Base-by-base conservation (phyloP, 345 rosid species). In the Salix purpurea region DNA sequence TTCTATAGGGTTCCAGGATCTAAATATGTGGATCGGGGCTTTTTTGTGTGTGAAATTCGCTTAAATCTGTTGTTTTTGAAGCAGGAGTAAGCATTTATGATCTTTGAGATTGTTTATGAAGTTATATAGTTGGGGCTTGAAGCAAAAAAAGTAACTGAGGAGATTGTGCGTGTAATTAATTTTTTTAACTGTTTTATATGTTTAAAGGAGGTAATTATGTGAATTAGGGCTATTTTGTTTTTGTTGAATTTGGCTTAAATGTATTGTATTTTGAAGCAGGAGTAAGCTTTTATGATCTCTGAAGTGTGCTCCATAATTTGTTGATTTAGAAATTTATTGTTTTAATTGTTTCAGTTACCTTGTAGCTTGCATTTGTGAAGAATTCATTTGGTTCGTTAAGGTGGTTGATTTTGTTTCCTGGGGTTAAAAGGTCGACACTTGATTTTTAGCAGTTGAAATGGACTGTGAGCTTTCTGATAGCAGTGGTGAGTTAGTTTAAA, bases 391-490 rank as follows among this genome's bases (percentile, higher is more conserved):
- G 12, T 18, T 65, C 34, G 3, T 62, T 61, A 5, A 18, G 7
- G 44, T 16, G 74, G 37, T 18, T 7, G 44, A 12, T 54, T 34
- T 46, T 13, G 2, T 23, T 76, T 18, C 37, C 4, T 30, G 74
- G 28, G 21, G 18, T 65, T 62, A 19, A 8, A 65, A 72, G 71
- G 10, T 7, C 52, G 6, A 79, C 42, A 12, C 48, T 77, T 48
- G 66, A 24, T 36, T 71, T 71, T 65, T 37, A 70, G 65, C 26
- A 62, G 78, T 70, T 50, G 72, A 36, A 60, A 85, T 87, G 88
- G 86, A 80, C 69, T 83, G 79, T 36, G 83, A 62, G 65, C 80
- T 79, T 52, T 79, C 87, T 39, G 89, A 83, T 71, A 84, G 89
- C 70, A 84, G 85, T 28, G 85, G 90, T 84, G 79, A 84, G 86